Conservation (phyloP, 1,284 basidiomycete species). For the Ganoderma resinaceum region DNA sequence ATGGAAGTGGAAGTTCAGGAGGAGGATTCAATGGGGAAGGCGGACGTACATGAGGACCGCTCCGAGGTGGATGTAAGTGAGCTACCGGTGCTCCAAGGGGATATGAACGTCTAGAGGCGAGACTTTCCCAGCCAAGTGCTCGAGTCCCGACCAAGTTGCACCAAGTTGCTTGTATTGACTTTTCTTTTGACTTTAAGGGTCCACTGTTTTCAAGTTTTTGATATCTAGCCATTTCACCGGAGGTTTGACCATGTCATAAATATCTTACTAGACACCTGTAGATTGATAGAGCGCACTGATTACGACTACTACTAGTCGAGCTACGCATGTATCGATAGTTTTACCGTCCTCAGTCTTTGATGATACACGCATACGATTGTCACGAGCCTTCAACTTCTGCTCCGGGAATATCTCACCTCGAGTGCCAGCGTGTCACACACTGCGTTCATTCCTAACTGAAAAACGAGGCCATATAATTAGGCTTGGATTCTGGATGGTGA, state of each 20-base stretch:
- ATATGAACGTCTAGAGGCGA: neutral
- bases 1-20: conserved; percentile 3
- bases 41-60: neutral
- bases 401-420: no score
- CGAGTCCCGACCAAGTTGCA: neutral
- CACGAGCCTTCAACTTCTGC: neutral
- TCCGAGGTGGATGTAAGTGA: conserved; percentile 9
- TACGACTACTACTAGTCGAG: neutral
- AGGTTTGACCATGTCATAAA: neutral
- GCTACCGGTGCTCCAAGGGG: neutral
- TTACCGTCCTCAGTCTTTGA: neutral
- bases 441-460: no score
- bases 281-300: neutral
- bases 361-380: neutral
- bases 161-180: no score
- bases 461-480: no score
- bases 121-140: neutral
- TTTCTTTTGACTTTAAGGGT: neutral
- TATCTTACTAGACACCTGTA: neutral
- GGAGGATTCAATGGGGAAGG: conserved; percentile 1
- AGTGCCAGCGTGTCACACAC: no score
- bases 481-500: no score
- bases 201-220: neutral
- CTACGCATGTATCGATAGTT: neutral
- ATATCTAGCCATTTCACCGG: neutral